A percentile compares a stretch with the other conserved stretches of the same genome.
phyloP scores from a whole-genome alignment of 148 eudicot genomes.

The Fagopyrum esculentum region DNA sequence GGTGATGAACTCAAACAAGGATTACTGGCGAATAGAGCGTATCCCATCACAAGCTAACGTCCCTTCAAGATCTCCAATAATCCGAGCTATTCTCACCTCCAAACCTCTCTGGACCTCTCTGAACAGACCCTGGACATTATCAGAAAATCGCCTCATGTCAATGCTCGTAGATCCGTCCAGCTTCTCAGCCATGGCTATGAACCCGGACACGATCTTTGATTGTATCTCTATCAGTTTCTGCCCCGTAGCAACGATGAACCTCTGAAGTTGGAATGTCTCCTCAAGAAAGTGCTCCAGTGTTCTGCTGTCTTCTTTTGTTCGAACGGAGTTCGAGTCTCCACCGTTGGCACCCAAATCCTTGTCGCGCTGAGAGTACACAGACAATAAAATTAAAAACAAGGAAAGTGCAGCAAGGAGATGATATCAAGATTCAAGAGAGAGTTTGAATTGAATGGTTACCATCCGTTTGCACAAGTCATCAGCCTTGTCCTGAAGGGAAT shows the following conservation, averaged over 20 bases:
- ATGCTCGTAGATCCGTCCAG: constrained; percentile 39
- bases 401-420: neutral
- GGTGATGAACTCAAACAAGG: neutral
- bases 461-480: constrained; percentile 75
- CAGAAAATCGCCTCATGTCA: constrained; percentile 73
- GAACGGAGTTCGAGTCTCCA: constrained; percentile 27
- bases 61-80: constrained; percentile 87
- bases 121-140: constrained; percentile 56
- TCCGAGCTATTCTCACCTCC: constrained; percentile 68
- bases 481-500: constrained; percentile 74
- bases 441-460: constrained; percentile 34
- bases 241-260: constrained; percentile 87
- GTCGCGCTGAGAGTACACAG: constrained; percentile 41
- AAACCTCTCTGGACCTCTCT: constrained; percentile 81
- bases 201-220: constrained; percentile 55
- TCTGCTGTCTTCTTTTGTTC: constrained; percentile 57
- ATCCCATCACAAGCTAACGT: constrained; percentile 87
- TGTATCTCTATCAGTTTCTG: constrained; percentile 81
- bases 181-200: constrained; percentile 32
- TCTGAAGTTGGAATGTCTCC: constrained; percentile 89
- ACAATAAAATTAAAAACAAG: neutral
- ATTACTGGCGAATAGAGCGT: constrained; percentile 36
- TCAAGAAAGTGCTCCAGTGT: constrained; percentile 64
- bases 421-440: neutral
- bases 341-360: constrained; percentile 27